Base-by-base conservation (phyloP, 2,329 filamentous ascomycete species). In the Teratosphaeriaceae sp. region DNA sequence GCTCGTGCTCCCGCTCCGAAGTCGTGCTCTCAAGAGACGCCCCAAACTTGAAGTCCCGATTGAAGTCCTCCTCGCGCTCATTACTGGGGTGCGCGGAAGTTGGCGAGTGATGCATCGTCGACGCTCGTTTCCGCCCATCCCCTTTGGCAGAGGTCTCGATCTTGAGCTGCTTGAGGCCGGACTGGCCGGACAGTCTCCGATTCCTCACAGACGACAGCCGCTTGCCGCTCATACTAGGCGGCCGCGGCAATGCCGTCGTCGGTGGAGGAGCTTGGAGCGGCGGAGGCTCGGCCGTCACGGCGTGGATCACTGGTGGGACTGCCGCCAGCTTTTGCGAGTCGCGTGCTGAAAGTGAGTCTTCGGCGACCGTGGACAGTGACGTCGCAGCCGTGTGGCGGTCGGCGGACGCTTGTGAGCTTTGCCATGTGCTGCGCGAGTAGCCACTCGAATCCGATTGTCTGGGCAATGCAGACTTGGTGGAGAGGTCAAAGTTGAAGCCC, bases 371-470 rank as follows among this genome's bases (percentile, higher is more conserved):
- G 2, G 85, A 85, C 38, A 89, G 65, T 1, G 77, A 74, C 13
- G 79, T 85, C 16, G 78, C 80, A 38, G 78, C 73, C 2, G 82
- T 84, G 2, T 81, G 80, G 38, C 82, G 78, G 52, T 80, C 76
- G 2, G n/a, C 40, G 2, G 59, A 61, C 7, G 54, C 47, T 36
- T 59, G 56, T 6, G 87, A 89, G 60, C 84, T 89, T 59, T 88
- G 82, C 82, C 85, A 90, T 11, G 86, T 87, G 48, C 79, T 79
- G 42, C 78, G 77, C n/a, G 85, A 88, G 52, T 83, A 76, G 12
- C 79, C 80, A 67, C 85, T 94, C 1, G 86, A 90, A 60, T 87
- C 84, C 2, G 88, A 92, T 58, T 90, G 83, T 45, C 87, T 78
- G 24, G 85, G 84, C 18, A 86, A 64, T 20, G 80, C 74, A 13